These are phyloP conservation scores for Camellia granthamiana DNA, from an alignment of 148 eudicot species.

Conservation along the genomic window DNA sequence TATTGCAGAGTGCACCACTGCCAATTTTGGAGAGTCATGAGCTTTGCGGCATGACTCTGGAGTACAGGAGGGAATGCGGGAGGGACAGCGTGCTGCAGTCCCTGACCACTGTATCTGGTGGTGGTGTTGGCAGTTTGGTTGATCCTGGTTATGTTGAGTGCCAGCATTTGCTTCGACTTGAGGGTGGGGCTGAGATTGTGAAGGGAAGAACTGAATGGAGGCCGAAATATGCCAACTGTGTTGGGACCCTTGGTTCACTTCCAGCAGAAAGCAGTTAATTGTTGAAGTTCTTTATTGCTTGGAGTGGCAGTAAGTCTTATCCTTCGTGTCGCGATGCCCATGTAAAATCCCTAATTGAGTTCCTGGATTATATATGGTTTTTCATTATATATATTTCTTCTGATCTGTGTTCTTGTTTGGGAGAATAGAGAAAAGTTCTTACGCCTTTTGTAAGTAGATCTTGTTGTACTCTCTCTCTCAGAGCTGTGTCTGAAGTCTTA, in stretches of 20 bases:
- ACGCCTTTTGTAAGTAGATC: constrained; percentile 1
- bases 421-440: not conserved
- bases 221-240: constrained; percentile 55
- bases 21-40: constrained; percentile 71
- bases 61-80: constrained; percentile 88
- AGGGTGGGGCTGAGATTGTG: constrained; percentile 77
- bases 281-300: not conserved
- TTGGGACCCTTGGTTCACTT: constrained; percentile 34
- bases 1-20: constrained; percentile 74
- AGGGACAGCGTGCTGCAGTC: constrained; percentile 80
- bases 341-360: constrained; percentile 29
- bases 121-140: constrained; percentile 39
- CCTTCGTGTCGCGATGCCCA: constrained; percentile 5
- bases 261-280: constrained; percentile 36
- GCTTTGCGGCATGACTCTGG: constrained; percentile 74
- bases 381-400: constrained; percentile 3
- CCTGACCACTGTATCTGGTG: constrained; percentile 54
- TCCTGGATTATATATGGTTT: constrained; percentile 20
- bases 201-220: constrained; percentile 86
- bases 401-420: not conserved
- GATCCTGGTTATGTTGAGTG: constrained; percentile 64
- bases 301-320: too few relatives aligned
- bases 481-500: not conserved
- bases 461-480: not conserved
- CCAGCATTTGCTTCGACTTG: constrained; percentile 78